phyloP scores from a whole-genome alignment of 2,329 filamentous ascomycete species.

The Arthroderma sp. region DNA sequence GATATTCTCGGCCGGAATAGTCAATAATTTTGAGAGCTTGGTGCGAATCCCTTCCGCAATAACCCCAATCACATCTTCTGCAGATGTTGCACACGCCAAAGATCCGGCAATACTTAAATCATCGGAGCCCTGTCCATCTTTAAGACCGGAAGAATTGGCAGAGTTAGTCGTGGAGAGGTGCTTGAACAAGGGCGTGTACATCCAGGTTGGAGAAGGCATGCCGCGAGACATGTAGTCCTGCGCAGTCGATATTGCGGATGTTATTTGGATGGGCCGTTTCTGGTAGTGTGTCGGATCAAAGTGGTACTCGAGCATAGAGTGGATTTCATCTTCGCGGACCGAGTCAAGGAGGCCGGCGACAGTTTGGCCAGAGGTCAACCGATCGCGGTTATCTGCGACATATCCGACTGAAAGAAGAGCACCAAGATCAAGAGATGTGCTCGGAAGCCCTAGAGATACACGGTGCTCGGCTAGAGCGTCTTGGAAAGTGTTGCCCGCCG shows the following conservation, averaged over 20 bases:
- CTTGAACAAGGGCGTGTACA: constrained; percentile 17
- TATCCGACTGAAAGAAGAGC: constrained; percentile 2
- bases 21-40: constrained; percentile 5
- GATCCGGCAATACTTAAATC: constrained; percentile 2
- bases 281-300: constrained; percentile 7
- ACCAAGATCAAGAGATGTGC: constrained; percentile 3
- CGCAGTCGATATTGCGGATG: constrained; percentile 2
- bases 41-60: constrained; percentile 3
- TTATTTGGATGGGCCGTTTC: constrained; percentile 3
- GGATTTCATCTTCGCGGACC: constrained; percentile 3
- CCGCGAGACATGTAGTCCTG: constrained; percentile 4
- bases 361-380: neutral
- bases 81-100: constrained; percentile 1
- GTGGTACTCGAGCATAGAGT: constrained; percentile 10
- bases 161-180: constrained; percentile 5
- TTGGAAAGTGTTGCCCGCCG: constrained; percentile 24
- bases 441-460: constrained; percentile 2
- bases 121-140: neutral
- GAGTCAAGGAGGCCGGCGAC: neutral
- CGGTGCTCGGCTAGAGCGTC: constrained; percentile 13
- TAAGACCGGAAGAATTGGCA: neutral
- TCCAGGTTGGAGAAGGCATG: constrained; percentile 11
- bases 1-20: constrained; percentile 7
- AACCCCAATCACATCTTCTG: neutral
- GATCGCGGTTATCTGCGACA: constrained; percentile 2